These are phyloP conservation scores for Sporothrix pseudoabietina DNA, from an alignment of 2,329 filamentous ascomycete species.

Conservation along the genomic window DNA sequence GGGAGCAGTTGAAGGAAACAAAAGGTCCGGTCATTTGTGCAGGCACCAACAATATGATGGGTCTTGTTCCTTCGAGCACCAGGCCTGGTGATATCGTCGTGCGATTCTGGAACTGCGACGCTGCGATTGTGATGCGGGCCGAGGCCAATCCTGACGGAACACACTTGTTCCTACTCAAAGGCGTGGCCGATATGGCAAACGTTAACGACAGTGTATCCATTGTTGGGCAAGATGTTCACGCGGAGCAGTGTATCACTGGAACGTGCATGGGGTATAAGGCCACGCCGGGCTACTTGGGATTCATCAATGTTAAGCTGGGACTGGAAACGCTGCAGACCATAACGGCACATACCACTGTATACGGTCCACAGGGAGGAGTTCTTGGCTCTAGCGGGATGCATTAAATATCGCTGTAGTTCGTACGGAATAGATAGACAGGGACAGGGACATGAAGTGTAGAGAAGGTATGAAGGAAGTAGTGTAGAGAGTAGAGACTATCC, in stretches of 20 bases:
- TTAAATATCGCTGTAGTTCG: too few relatives aligned
- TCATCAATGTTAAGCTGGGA: not conserved
- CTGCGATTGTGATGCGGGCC: not conserved
- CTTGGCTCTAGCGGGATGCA: not conserved
- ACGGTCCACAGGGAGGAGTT: not conserved
- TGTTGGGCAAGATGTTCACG: not conserved
- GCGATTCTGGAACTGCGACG: not conserved
- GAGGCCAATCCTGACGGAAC: not conserved
- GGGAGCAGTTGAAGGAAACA: not conserved
- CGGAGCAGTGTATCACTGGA: not conserved
- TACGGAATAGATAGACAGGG: not conserved
- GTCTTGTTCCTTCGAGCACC: not conserved
- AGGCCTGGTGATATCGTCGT: not conserved
- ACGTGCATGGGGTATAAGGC: not conserved
- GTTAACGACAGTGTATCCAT: not conserved
- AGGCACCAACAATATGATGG: constrained; percentile 1
- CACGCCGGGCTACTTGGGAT: not conserved
- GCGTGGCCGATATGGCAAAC: not conserved
- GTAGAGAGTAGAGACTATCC: not conserved
- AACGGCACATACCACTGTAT: not conserved
- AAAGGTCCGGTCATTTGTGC: not conserved
- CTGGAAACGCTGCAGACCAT: not conserved
- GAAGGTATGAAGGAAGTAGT: too few relatives aligned
- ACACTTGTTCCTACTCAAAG: not conserved
- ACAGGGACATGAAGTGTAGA: not conserved